phyloP scores from a whole-genome alignment of 1,284 basidiomycete genomes.

The Sporisorium scitamineum region DNA sequence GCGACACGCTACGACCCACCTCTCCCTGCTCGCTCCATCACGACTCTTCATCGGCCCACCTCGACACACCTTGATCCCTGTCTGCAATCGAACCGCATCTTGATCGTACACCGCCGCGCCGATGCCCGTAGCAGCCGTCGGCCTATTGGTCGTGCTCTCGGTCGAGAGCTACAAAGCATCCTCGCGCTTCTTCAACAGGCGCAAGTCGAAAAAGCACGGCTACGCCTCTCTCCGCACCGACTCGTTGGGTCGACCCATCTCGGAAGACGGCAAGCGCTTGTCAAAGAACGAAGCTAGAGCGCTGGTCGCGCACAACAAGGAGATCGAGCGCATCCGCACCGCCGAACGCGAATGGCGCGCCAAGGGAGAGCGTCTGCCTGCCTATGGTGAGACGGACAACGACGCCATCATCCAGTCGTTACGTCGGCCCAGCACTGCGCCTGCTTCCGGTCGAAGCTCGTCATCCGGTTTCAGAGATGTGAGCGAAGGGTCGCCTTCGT shows the following conservation, averaged over 20 bases:
- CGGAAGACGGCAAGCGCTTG: conserved; percentile 40
- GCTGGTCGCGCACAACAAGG: conserved; percentile 39
- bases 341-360: conserved; percentile 51
- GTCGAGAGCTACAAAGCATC: conserved; percentile 50
- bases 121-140: conserved; percentile 44
- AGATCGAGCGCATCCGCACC: conserved; percentile 47
- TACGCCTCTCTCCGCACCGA: conserved; percentile 48
- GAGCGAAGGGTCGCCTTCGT: background rate
- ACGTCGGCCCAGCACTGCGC: conserved; percentile 30
- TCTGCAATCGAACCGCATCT: too few relatives aligned
- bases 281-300: conserved; percentile 50
- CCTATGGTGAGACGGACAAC: conserved; percentile 37
- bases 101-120: background rate
- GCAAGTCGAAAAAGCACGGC: conserved; percentile 50
- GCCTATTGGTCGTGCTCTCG: conserved; percentile 40
- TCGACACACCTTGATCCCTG: background rate
- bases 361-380: conserved; percentile 36
- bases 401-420: conserved; percentile 41
- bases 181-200: conserved; percentile 38
- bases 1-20: background rate
- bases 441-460: conserved; percentile 17
- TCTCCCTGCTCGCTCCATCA: background rate
- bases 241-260: conserved; percentile 38
- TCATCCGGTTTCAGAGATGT: background rate
- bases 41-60: background rate